These are phyloP conservation scores for Stipa capillata DNA, from an alignment of 176 grass and related monocot species.

Conservation along the genomic window DNA sequence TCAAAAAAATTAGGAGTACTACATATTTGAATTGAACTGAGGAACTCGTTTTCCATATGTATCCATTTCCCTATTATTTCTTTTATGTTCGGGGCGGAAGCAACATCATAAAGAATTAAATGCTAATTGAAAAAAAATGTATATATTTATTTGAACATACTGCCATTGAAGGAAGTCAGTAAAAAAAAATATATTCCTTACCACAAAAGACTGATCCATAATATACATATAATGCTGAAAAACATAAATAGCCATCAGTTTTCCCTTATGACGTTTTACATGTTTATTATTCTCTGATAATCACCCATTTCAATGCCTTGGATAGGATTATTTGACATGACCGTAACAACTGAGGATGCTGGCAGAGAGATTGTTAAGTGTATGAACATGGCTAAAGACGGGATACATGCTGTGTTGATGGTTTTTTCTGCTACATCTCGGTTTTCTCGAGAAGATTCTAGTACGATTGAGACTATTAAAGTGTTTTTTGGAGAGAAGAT, in stretches of 20 bases:
- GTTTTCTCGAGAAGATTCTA: constrained; percentile 56
- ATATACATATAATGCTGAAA: too few species aligned
- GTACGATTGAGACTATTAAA: constrained; percentile 53
- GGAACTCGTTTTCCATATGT: neutral
- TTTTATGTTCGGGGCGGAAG: neutral
- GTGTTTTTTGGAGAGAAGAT: constrained; percentile 74
- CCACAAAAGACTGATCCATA: neutral
- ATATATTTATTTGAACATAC: too few species aligned
- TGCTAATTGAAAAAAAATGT: neutral
- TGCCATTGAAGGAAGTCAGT: too few species aligned
- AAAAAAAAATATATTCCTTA: too few species aligned
- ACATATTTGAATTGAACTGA: neutral
- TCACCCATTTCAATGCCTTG: constrained; percentile 10
- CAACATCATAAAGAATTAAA: neutral
- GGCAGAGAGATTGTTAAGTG: constrained; percentile 75
- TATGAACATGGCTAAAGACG: constrained; percentile 79
- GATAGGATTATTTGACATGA: constrained; percentile 59
- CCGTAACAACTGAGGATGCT: constrained; percentile 30
- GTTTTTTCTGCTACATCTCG: constrained; percentile 67
- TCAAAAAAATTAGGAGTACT: neutral
- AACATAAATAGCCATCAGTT: too few species aligned
- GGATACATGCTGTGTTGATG: constrained; percentile 78
- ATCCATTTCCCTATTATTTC: neutral
- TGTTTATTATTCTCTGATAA: constrained; percentile 10
- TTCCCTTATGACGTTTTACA: neutral